phyloP scores from a whole-genome alignment of 2,329 filamentous ascomycete species.

The Colletotrichum chlorophyti region DNA sequence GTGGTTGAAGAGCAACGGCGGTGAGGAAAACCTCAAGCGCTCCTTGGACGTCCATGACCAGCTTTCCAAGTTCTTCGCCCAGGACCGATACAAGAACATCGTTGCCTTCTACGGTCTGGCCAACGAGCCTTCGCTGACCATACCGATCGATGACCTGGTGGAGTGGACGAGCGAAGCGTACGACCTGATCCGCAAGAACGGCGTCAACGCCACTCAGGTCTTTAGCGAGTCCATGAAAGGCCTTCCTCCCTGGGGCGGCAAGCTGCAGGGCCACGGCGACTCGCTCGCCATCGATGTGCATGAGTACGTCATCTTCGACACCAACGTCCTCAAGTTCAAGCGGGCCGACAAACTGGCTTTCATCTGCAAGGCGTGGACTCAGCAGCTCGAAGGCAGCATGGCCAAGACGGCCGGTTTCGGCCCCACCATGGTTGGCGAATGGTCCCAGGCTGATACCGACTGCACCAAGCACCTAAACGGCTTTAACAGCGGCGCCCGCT shows the following conservation, averaged over 20 bases:
- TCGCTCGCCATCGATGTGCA: constrained; percentile 96
- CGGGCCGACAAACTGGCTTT: constrained; percentile 87
- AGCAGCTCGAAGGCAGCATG: constrained; percentile 77
- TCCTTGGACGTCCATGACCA: constrained; percentile 87
- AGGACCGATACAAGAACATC: constrained; percentile 90
- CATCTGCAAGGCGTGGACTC: constrained; percentile 87
- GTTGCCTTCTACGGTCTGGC: constrained; percentile 91
- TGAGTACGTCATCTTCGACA: constrained; percentile 98
- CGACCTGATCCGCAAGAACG: constrained; percentile 76
- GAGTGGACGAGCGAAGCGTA: constrained; percentile 82
- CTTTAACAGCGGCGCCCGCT: constrained; percentile 85
- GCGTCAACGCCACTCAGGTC: constrained; percentile 74
- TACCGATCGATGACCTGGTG: constrained; percentile 71
- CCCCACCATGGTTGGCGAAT: constrained; percentile 94
- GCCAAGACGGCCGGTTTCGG: constrained; percentile 82
- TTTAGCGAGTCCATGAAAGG: constrained; percentile 97
- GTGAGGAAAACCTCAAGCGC: constrained; percentile 77
- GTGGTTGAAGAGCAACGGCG: constrained; percentile 92
- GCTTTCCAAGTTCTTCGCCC: constrained; percentile 90
- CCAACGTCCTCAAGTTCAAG: constrained; percentile 79
- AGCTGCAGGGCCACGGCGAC: constrained; percentile 73
- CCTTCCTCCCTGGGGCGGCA: constrained; percentile 86
- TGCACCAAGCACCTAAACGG: constrained; percentile 89
- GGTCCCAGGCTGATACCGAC: constrained; percentile 97
- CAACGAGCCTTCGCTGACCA: constrained; percentile 92